Percentiles rank a stretch among this genome's conserved stretches.
Conservation (phyloP, 495 filamentous ascomycete genomes). For the Aspergillus egyptiacus region DNA sequence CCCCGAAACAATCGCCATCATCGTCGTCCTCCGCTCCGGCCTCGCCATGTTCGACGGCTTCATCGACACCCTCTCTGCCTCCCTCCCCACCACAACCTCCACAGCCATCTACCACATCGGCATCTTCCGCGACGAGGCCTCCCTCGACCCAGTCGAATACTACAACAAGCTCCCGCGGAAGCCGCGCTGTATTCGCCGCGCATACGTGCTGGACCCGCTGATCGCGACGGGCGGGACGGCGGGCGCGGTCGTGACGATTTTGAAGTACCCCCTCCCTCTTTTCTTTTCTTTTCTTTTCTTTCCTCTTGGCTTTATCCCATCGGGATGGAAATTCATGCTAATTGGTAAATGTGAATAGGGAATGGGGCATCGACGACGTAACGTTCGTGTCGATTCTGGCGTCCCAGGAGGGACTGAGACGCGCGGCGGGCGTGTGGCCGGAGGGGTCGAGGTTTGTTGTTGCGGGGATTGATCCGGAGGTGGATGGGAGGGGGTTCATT, state of each 20-base stretch:
- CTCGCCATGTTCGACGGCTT: conserved; percentile 28
- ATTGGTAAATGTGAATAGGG: conserved; percentile 23
- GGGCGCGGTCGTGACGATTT: conserved; percentile 73
- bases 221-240: conserved; percentile 87
- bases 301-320: too few relatives aligned
- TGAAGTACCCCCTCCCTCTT: too few relatives aligned
- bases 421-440: conserved; percentile 63
- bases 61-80: conserved; percentile 15
- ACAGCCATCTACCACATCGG: conserved; percentile 70
- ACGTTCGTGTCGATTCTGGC: conserved; percentile 67
- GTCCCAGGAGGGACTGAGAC: conserved; percentile 56
- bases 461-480: conserved; percentile 64
- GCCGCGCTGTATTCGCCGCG: conserved; percentile 43
- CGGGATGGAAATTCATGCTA: too few relatives aligned
- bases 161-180: conserved; percentile 82
- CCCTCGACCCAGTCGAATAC: conserved; percentile 83
- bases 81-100: too few relatives aligned
- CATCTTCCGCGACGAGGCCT: conserved; percentile 75
- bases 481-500: conserved; percentile 73
- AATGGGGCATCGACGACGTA: conserved; percentile 79
- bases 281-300: too few relatives aligned
- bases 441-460: conserved; percentile 70
- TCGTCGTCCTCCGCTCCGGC: conserved; percentile 29
- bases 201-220: conserved; percentile 79
- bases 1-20: conserved; percentile 22